Base-by-base conservation (phyloP, 495 filamentous ascomycete genomes). In the Neurospora sp. region DNA sequence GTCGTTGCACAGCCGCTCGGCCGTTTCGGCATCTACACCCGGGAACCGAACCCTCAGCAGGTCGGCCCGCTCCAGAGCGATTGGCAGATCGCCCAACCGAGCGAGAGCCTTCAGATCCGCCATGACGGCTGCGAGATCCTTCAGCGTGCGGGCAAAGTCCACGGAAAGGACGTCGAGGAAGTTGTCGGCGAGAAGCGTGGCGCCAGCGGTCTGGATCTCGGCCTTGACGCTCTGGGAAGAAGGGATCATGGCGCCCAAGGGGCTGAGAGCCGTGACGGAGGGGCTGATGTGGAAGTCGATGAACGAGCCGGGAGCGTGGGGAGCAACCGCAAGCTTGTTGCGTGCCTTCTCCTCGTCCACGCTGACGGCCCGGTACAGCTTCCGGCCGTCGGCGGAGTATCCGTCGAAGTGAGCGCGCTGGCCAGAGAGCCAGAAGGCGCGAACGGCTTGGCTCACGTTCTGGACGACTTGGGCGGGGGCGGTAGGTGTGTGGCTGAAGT, bases 391-490 rank as follows among this genome's bases (percentile, higher is more conserved):
- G 12, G 89, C 83, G 61, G 88, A 87, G 40, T 90, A 79, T 18
- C 94, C 93, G 78, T 97, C 92, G 74, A 92, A 97, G 53, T 92
- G 90, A 14, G 90, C 91, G 77, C 94, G 95, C 73, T 94, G 89
- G 2, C 96, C 96, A 0, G 89, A 91, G n/a, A 97, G 82, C 81
- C 90, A 90, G 81, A 99, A 97, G 1, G 93, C 94, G 6, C 96
- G 90, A 70, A 97, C 89, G 0, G 94, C 96, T 72, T 91, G 89
- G 22, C 93, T 97, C 2, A 98, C 95, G 83, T 97, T 97, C 77
- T 94, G 89, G n/a, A 98, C 86, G 22, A 98, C 93, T 79, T 98
- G 92, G 5, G 94, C 93, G 27, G 92, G 94, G 2, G 90, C 89
- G 3, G 93, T 88, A 10, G 96, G 92, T 0, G 89, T 89, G 81